phyloP scores from a whole-genome alignment of 805 yeast genomes.

The Pichia cephalocereana region DNA sequence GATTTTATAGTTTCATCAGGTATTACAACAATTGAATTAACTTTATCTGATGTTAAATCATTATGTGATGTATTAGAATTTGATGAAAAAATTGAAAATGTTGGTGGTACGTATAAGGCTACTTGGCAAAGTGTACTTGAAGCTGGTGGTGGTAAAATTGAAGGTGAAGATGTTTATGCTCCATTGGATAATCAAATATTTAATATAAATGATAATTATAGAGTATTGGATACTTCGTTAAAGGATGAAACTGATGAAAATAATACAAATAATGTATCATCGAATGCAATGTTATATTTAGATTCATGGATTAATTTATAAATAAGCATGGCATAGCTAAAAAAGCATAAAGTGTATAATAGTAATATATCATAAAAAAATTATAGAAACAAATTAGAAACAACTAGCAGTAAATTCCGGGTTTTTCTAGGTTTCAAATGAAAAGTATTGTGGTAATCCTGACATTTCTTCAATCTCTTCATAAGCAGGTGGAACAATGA shows the following conservation, averaged over 20 bases:
- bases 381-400: neutral
- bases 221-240: slow-evolving; percentile 19
- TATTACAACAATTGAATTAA: slow-evolving; percentile 75
- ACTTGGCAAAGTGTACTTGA: slow-evolving; percentile 77
- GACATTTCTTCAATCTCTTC: slow-evolving; percentile 8
- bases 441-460: slow-evolving; percentile 6
- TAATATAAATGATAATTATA: slow-evolving; percentile 24
- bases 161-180: slow-evolving; percentile 22
- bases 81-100: slow-evolving; percentile 75
- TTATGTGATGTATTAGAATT: slow-evolving; percentile 80
- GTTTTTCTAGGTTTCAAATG: neutral
- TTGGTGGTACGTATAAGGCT: slow-evolving; percentile 61
- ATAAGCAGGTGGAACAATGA: slow-evolving; percentile 11
- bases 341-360: neutral
- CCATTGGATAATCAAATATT: slow-evolving; percentile 23
- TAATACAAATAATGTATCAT: slow-evolving; percentile 6
- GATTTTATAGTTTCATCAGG: slow-evolving; percentile 64
- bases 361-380: neutral
- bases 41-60: slow-evolving; percentile 62
- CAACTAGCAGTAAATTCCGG: neutral
- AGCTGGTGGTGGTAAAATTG: slow-evolving; percentile 41
- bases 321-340: neutral
- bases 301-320: slow-evolving; percentile 25
- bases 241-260: slow-evolving; percentile 11
- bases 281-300: slow-evolving; percentile 13